These are phyloP conservation scores for Cinchona pubescens DNA, from an alignment of 257 asterid species.

Conservation along the genomic window DNA sequence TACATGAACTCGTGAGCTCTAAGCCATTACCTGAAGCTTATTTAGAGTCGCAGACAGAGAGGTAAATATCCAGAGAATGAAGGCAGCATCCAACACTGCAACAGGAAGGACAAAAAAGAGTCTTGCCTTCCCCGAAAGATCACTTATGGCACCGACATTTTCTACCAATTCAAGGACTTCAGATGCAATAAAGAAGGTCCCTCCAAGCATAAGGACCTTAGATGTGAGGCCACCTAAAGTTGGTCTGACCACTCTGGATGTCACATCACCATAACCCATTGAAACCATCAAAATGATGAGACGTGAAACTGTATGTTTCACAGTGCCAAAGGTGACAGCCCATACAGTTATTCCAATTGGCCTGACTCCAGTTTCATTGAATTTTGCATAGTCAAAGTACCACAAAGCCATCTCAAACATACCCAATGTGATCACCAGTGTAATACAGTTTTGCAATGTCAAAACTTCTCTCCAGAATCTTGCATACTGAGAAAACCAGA, in stretches of 20 bases:
- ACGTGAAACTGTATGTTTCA: conserved; percentile 82
- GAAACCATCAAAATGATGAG: conserved; percentile 76
- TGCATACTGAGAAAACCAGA: conserved; percentile 93
- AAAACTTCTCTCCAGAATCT: conserved; percentile 92
- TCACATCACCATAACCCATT: conserved; percentile 99
- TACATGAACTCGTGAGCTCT: neutral
- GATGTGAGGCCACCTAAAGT: conserved; percentile 95
- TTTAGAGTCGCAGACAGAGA: conserved; percentile 80
- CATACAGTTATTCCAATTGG: conserved; percentile 85
- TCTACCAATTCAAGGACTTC: conserved; percentile 87
- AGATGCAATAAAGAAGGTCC: conserved; percentile 77
- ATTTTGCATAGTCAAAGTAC: conserved; percentile 93
- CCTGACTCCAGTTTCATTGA: conserved; percentile 80
- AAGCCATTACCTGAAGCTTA: conserved; percentile 87
- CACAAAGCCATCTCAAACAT: conserved; percentile 94
- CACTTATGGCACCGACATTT: conserved; percentile 89
- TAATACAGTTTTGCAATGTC: conserved; percentile 81
- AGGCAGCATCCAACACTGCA: conserved; percentile 90
- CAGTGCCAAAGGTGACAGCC: conserved; percentile 94
- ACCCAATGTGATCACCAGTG: conserved; percentile 81
- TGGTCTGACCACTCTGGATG: conserved; percentile 90
- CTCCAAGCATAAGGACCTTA: conserved; percentile 86
- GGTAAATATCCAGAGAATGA: conserved; percentile 91
- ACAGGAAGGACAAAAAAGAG: conserved; percentile 85
- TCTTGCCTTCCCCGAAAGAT: conserved; percentile 88